Conservation (phyloP, 441 rosid species). For the Mallotus japonicus region DNA sequence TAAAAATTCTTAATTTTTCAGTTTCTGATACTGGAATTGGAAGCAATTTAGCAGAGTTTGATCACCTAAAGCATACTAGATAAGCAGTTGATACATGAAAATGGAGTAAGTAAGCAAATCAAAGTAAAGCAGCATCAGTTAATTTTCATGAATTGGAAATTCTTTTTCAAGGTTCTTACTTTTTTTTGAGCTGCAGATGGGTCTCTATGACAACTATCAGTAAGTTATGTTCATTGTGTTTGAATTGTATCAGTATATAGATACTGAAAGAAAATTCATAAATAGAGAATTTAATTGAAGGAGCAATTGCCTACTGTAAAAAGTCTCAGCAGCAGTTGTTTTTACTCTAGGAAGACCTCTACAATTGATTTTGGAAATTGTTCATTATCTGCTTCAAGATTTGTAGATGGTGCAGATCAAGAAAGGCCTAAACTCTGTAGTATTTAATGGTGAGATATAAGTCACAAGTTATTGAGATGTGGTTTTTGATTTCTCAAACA, state of each 20-base stretch:
- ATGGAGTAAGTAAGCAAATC: slow-evolving; percentile 48
- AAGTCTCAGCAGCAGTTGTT: too few relatives aligned
- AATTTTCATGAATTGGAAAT: too few relatives aligned
- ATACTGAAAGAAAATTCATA: slow-evolving; percentile 27
- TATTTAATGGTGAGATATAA: neutral
- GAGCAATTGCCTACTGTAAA: too few relatives aligned
- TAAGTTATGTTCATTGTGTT: slow-evolving; percentile 28
- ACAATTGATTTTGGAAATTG: too few relatives aligned
- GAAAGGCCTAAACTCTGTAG: too few relatives aligned
- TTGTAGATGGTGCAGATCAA: too few relatives aligned
- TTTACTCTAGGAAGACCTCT: too few relatives aligned
- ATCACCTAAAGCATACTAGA: slow-evolving; percentile 34
- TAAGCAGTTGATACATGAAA: slow-evolving; percentile 39
- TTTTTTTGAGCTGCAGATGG: slow-evolving; percentile 54
- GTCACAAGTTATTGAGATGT: too few relatives aligned
- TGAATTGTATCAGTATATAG: neutral
- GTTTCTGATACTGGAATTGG: slow-evolving; percentile 79
- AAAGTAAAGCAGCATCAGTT: slow-evolving; percentile 3
- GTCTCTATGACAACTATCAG: slow-evolving; percentile 70
- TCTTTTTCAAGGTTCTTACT: too few relatives aligned
- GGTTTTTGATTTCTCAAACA: too few relatives aligned
- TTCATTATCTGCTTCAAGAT: too few relatives aligned
- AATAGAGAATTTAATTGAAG: slow-evolving; percentile 61
- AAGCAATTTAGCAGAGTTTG: slow-evolving; percentile 63
- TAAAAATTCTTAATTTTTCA: slow-evolving; percentile 12